phyloP scores from a whole-genome alignment of 176 grass and related monocot species.

The Aechmea fasciata region DNA sequence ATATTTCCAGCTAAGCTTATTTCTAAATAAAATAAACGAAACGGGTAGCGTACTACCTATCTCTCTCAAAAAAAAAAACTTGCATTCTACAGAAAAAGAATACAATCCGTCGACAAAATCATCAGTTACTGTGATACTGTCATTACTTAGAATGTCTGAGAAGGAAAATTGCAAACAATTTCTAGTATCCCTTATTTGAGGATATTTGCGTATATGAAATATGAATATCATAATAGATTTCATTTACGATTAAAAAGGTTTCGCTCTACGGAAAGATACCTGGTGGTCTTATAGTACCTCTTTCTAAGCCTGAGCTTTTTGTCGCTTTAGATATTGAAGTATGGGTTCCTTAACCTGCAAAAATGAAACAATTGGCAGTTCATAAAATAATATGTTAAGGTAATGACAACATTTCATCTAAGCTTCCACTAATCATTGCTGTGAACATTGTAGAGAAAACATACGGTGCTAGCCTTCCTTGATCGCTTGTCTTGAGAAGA shows the following conservation, averaged over 20 bases:
- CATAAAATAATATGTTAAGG: neutral
- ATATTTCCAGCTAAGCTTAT: too few relatives aligned
- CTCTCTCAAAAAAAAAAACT: too few relatives aligned
- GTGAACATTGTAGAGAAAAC: slow-evolving; percentile 5
- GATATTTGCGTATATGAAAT: neutral
- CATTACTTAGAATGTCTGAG: too few relatives aligned
- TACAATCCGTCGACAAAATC: too few relatives aligned
- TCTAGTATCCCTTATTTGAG: neutral
- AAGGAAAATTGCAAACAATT: neutral
- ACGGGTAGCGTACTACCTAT: too few relatives aligned
- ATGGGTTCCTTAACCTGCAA: slow-evolving; percentile 73
- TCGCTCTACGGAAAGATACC: neutral
- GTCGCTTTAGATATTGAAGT: slow-evolving; percentile 56
- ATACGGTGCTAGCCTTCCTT: slow-evolving; percentile 83
- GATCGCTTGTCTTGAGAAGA: slow-evolving; percentile 49
- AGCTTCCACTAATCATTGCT: neutral
- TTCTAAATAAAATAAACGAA: too few relatives aligned
- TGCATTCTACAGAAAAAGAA: too few relatives aligned
- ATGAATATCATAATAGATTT: neutral
- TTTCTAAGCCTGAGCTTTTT: slow-evolving; percentile 42
- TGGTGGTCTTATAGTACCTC: neutral
- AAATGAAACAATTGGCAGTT: neutral
- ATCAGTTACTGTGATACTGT: too few relatives aligned
- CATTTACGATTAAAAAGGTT: neutral
- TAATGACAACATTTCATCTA: neutral